A percentile compares a stretch with the other conserved stretches of the same genome.
Conservation (phyloP, 2,329 filamentous ascomycete genomes). For the Fonsecaea multimorphosa region DNA sequence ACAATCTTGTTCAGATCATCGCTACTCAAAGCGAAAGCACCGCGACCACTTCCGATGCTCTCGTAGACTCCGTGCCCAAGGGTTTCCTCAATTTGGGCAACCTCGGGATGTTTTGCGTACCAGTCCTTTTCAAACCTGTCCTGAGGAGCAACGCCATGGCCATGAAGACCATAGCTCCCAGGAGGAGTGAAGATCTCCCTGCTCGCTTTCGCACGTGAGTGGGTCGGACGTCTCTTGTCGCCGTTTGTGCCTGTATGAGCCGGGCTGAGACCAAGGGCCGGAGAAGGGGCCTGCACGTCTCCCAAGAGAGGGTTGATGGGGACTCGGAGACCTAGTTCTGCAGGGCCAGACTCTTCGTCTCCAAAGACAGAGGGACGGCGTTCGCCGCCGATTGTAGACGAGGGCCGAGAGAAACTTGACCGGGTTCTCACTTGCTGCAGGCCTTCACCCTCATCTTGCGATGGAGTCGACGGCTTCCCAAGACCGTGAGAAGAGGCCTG, state of each 20-base stretch:
- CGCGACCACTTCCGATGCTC: conserved; percentile 63
- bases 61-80: conserved; percentile 64
- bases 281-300: conserved; percentile 94
- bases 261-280: conserved; percentile 61
- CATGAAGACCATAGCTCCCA: conserved; percentile 91
- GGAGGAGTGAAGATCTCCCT: conserved; percentile 75
- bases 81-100: conserved; percentile 72
- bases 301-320: conserved; percentile 93
- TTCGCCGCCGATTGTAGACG: conserved; percentile 53
- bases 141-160: conserved; percentile 75
- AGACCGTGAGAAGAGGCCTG: conserved; percentile 84
- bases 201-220: conserved; percentile 74
- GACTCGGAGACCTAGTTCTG: conserved; percentile 88
- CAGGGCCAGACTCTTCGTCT: conserved; percentile 84
- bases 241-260: conserved; percentile 35
- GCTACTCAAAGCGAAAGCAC: conserved; percentile 84
- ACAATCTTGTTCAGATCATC: conserved; percentile 91
- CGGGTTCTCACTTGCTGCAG: conserved; percentile 66
- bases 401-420: conserved; percentile 62
- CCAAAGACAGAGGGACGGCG: conserved; percentile 63
- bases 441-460: conserved; percentile 53
- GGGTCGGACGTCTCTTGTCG: conserved; percentile 59
- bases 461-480: conserved; percentile 64
- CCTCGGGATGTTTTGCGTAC: conserved; percentile 89
- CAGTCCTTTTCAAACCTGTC: conserved; percentile 91